Evolutionary conservation across 768 basidiomycete species (phyloP), one percentile per base, ranked within the genome.

Genomic region (Tephrocybe sp.): DNA sequence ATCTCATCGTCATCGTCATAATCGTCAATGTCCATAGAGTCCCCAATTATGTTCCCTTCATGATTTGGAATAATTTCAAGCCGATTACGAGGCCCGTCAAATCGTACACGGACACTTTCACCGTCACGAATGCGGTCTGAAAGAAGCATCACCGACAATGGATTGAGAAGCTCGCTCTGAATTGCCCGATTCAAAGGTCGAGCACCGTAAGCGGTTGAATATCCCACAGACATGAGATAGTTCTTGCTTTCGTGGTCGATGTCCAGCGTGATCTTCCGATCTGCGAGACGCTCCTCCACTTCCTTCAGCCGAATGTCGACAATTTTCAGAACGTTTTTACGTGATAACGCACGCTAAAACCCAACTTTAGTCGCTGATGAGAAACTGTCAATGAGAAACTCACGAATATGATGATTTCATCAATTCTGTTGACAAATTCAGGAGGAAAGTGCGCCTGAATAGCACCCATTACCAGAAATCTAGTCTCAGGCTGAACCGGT

Each of bases 141-240:
- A 42, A 98, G 82, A 38, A 98, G 76, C 75, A 89, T 78, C 49
- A 87, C 73, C 13, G 92, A 91, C 33, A 98, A 72, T 11, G 95
- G 96, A 65, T 97, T 95, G 61, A 98, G 77, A 32, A 99, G 76
- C 61, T 98, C 92, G 60, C 79, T 85, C 69, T 97, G 95, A 58
- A 99, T 95, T 4, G 89, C 81, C 31, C 94, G 82, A 63, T 92
- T 91, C 56, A 98, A 78, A 1, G 96, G 97, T 36, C 96, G 84
- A 49, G 95, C 96, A 57, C 96, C 94, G 63, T 96, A 97, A 16
- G 76, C 72, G 1, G 92, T 74, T 41, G 88, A 88, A 68, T 91
- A 93, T 0, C 89, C 91, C 42, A 83, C 74, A 16, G 85, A 84
- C 54, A 78, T 78, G 26, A 94, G 79, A 63, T 85, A 92, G 48